Base-by-base conservation (phyloP, 345 rosid species). In the Diplotaxis tenuifolia region DNA sequence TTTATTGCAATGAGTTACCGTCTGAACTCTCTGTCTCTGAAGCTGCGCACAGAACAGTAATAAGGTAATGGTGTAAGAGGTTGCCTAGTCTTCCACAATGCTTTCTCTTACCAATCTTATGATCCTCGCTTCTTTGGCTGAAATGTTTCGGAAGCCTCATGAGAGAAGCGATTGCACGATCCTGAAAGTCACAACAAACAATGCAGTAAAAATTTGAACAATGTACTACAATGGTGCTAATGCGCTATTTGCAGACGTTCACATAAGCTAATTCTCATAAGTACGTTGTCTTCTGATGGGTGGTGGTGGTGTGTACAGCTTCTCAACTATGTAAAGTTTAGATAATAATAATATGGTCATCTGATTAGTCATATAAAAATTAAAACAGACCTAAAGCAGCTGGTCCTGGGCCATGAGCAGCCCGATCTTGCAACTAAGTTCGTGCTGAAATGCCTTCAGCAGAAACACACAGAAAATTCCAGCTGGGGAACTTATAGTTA, bases 371-470 rank as follows among this genome's bases (percentile, higher is more conserved):
- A 15, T 9, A 45, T 29, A 47, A 20, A 49, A 64, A 63, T 32
- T 8, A 11, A 71, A 65, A 7, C 72, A 56, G n/a, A 71, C 72
- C 65, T 66, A 54, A 38, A 58, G 80, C 63, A 9, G 64, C 21
- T 9, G 15, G 53, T 71, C 73, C 70, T 60, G 78, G 29, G 82
- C 86, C 64, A 68, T 65, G 72, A 82, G 81, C 78, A 87, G 28
- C 59, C 80, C 83, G 57, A 79, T 83, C 78, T 79, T 86, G 79
- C 92, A 88, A 57, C 87, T 86, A 73, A 91, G 85, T 75, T 91
- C 92, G 78, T 91, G 97, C 20, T 83, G 84, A 79, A 86, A 87
- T 62, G 73, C 62, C 78, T 76, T 83, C 22, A 88, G 81, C 94
- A 88, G 83, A 70, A 81, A 68, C 14, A 50, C 54, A 59, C 57